These are phyloP conservation scores for Hypseocharis bilobata DNA, from an alignment of 441 rosid species.

Conservation along the genomic window DNA sequence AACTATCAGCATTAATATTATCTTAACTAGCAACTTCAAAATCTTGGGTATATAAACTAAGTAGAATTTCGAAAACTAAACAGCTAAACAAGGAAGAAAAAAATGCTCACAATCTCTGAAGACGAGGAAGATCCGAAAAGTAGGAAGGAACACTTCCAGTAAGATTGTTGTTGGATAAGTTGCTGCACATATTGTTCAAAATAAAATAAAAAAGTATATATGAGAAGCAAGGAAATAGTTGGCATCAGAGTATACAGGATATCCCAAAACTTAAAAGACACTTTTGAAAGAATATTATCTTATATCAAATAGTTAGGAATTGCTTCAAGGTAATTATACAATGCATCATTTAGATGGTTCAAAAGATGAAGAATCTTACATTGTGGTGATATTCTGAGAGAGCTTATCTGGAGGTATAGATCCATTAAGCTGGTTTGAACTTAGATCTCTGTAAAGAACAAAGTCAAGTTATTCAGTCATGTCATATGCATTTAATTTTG, in stretches of 20 bases:
- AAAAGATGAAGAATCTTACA: slow-evolving; percentile 44
- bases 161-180: slow-evolving; percentile 61
- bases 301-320: neutral
- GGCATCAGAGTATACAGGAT: neutral
- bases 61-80: slow-evolving; percentile 11
- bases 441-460: slow-evolving; percentile 53
- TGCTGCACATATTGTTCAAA: slow-evolving; percentile 37
- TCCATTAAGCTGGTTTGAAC: slow-evolving; percentile 69
- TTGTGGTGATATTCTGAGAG: slow-evolving; percentile 63
- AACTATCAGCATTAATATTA: neutral
- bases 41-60: slow-evolving; percentile 1
- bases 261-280: slow-evolving; percentile 5
- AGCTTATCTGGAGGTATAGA: slow-evolving; percentile 59
- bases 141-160: slow-evolving; percentile 61
- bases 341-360: slow-evolving; percentile 10
- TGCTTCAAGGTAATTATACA: slow-evolving; percentile 5
- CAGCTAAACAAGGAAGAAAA: slow-evolving; percentile 4
- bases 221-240: slow-evolving; percentile 17
- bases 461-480: slow-evolving; percentile 5
- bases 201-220: slow-evolving; percentile 14
- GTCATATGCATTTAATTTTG: slow-evolving; percentile 12
- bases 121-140: slow-evolving; percentile 58
- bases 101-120: slow-evolving; percentile 64
- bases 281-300: neutral
- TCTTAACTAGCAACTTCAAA: slow-evolving; percentile 1